Base-by-base conservation (phyloP, 805 yeast genomes). In the Pichia sporocuriosa region DNA sequence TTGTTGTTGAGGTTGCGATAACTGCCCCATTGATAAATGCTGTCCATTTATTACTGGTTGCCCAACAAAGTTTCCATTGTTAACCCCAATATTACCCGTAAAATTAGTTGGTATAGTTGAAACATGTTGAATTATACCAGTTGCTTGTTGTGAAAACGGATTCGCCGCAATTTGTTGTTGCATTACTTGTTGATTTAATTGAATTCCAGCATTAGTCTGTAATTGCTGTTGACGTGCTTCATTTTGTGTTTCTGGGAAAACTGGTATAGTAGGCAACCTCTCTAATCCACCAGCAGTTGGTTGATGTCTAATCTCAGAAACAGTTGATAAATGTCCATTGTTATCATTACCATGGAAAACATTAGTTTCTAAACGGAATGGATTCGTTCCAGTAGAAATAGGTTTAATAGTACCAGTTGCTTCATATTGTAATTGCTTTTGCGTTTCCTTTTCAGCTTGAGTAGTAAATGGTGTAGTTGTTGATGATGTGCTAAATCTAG, bases 201-300 rank as follows among this genome's bases (percentile, higher is more conserved):
- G 31, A 23, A 21, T 26, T 23, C 30, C 39, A 25, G 39, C 43
- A 12, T 47, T 46, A 8, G 30, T 32, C 10, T 29, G 35, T 21
- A 37, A 42, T 35, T 34, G 55, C 37, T 55, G 62, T 32, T 50
- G 58, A 34, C 50, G 55, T 9, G 49, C 36, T 19, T 52, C 58
- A 19, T 49, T 44, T 42, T 54, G 50, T n/a, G 84, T 78, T 50
- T 79, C 78, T 0, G 85, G 86, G 52, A 81, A 83, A 8, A 80
- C 84, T 3, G 87, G 75, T 4, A 73, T 63, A 1, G 88, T 81
- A 9, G 81, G 81, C 33, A 81, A 58, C 38, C 66, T 65, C 54
- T 83, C 89, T 45, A 79, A 68, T 0, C 89, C 90, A 4, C 89
- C 90, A 26, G 86, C 83, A 2, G 87, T 81, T 2, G 77, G 72